Conservation (phyloP, 176 grass and related monocot species). For the Zoysia pacifica region DNA sequence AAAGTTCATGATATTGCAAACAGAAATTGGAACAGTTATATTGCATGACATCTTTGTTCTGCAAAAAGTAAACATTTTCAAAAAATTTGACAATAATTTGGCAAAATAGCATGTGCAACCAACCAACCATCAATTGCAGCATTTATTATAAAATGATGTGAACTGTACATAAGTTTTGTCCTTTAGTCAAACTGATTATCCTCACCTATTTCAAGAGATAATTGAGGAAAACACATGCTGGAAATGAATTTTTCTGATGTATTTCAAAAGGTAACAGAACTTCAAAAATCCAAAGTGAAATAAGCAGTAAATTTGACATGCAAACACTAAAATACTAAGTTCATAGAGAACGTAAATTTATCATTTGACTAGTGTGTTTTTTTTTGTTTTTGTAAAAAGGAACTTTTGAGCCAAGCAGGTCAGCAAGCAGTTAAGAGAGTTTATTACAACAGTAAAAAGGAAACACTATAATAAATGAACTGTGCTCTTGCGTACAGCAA, state of each 20-base stretch:
- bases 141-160: background rate
- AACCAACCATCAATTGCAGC: background rate
- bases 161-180: conserved; percentile 13
- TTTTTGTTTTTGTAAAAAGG: background rate
- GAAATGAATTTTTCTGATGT: background rate
- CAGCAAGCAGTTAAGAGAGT: background rate
- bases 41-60: background rate
- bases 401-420: background rate
- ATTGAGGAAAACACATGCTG: background rate
- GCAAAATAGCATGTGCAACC: background rate
- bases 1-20: no score
- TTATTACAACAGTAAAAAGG: background rate
- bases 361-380: background rate
- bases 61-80: background rate
- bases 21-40: background rate
- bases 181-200: conserved; percentile 1
- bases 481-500: background rate
- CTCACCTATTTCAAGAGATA: conserved; percentile 1
- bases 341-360: background rate
- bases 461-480: background rate
- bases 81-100: background rate
- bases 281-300: background rate
- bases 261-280: background rate
- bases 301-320: background rate
- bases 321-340: background rate